Percentiles rank a stretch among this genome's conserved stretches.
These are phyloP conservation scores for Dysphania ambrosioides DNA, from an alignment of 148 eudicot genomes.

Conservation along the genomic window DNA sequence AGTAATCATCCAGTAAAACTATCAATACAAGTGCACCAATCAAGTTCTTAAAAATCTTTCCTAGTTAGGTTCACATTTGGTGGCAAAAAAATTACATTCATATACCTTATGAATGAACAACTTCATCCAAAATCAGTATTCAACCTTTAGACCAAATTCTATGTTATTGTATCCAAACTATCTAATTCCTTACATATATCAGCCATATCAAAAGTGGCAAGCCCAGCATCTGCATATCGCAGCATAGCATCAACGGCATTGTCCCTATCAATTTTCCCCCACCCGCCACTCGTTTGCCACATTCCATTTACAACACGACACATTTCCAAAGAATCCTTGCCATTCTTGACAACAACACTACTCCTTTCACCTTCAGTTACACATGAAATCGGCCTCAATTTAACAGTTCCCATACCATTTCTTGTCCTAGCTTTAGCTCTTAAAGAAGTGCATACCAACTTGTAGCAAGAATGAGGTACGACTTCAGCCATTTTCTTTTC, in stretches of 20 bases:
- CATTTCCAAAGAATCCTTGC: slow-evolving; percentile 60
- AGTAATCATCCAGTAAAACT: not conserved
- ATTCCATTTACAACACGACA: slow-evolving; percentile 69
- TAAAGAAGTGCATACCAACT: slow-evolving; percentile 28
- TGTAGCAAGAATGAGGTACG: slow-evolving; percentile 35
- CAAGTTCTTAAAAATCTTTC: not conserved
- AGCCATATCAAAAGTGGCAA: slow-evolving; percentile 78
- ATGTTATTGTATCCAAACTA: not conserved
- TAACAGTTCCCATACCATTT: slow-evolving; percentile 18
- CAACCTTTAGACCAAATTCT: slow-evolving; percentile 1
- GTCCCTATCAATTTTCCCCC: slow-evolving; percentile 60
- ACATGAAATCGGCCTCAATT: slow-evolving; percentile 38
- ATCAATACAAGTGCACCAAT: not conserved
- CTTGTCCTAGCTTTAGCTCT: slow-evolving; percentile 27
- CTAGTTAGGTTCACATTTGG: not conserved
- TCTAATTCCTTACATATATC: slow-evolving; percentile 56
- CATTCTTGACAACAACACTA: slow-evolving; percentile 49
- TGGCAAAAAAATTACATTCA: not conserved
- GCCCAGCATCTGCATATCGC: slow-evolving; percentile 70
- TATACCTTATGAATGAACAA: not conserved
- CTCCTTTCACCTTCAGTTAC: slow-evolving; percentile 38
- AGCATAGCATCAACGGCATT: slow-evolving; percentile 70
- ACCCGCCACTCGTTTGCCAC: slow-evolving; percentile 91
- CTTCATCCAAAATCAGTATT: not conserved
- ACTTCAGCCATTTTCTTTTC: slow-evolving; percentile 47